A percentile compares a stretch with the other conserved stretches of the same genome.
phyloP scores from a whole-genome alignment of 768 basidiomycete genomes.

The Lentinula lateritia region DNA sequence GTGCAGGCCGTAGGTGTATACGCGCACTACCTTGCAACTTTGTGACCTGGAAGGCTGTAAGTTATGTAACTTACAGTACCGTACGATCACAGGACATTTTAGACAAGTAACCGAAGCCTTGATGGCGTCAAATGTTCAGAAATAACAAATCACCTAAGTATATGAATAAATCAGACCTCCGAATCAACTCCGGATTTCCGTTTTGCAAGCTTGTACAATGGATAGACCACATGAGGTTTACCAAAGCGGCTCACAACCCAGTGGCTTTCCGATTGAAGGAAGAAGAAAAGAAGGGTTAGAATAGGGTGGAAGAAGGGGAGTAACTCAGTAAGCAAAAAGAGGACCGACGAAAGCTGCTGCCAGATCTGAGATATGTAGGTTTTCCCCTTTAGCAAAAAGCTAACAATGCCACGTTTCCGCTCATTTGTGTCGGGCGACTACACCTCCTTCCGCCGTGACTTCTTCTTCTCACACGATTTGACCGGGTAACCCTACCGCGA shows the following conservation, averaged over 20 bases:
- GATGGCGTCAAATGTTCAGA: background rate
- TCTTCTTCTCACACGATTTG: conserved; percentile 2
- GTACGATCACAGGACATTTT: too few species aligned
- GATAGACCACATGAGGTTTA: background rate
- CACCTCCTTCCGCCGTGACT: background rate
- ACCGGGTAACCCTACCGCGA: conserved; percentile 1
- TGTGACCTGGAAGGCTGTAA: background rate
- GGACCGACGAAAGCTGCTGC: background rate
- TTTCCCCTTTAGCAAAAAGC: background rate
- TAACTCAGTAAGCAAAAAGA: background rate
- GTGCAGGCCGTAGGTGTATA: too few species aligned
- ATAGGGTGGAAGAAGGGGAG: background rate
- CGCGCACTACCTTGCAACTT: background rate
- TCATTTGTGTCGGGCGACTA: background rate
- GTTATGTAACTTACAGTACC: too few species aligned
- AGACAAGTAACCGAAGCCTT: background rate
- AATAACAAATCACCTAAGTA: too few species aligned
- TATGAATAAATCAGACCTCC: too few species aligned
- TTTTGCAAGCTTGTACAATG: background rate
- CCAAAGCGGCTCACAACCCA: too few species aligned
- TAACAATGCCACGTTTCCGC: background rate
- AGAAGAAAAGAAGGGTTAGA: background rate
- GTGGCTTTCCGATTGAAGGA: background rate
- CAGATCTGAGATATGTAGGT: background rate
- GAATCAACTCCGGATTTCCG: background rate